These are phyloP conservation scores for Carpinus viminea DNA, from an alignment of 306 rosid genomes.

Conservation along the genomic window DNA sequence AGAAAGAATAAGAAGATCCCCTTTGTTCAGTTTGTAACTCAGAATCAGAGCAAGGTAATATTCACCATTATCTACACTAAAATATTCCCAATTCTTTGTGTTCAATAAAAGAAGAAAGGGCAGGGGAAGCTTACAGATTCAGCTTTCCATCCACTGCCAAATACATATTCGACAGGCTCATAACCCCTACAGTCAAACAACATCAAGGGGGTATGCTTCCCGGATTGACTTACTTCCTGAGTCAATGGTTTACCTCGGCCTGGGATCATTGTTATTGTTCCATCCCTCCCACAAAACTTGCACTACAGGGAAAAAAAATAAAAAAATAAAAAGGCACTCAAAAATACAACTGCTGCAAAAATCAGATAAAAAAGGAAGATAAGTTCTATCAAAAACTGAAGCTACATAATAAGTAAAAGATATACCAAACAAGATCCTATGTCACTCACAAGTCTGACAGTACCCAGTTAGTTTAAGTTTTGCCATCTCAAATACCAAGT, in stretches of 20 bases:
- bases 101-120: not conserved
- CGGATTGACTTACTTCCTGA: slow-evolving; percentile 53
- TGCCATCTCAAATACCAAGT: not conserved
- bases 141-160: slow-evolving; percentile 71
- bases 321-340: slow-evolving; percentile 23
- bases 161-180: slow-evolving; percentile 65
- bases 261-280: slow-evolving; percentile 75
- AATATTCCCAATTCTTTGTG: not conserved
- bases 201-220: slow-evolving; percentile 71
- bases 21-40: not conserved
- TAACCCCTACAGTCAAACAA: slow-evolving; percentile 81
- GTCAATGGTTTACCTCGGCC: slow-evolving; percentile 67
- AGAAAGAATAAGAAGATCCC: not conserved
- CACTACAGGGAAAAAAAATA: slow-evolving; percentile 50
- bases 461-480: slow-evolving; percentile 7
- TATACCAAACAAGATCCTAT: not conserved
- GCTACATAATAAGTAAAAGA: slow-evolving; percentile 11
- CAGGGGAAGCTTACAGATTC: slow-evolving; percentile 68
- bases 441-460: not conserved
- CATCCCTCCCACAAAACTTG: slow-evolving; percentile 89
- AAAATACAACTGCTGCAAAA: slow-evolving; percentile 21
- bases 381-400: not conserved
- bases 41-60: not conserved
- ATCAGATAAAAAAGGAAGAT: not conserved
- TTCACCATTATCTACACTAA: not conserved